Evolutionary conservation across 805 yeast species (phyloP), one percentile per base, ranked within the genome.

Genomic region (Yarrowia sp.): DNA sequence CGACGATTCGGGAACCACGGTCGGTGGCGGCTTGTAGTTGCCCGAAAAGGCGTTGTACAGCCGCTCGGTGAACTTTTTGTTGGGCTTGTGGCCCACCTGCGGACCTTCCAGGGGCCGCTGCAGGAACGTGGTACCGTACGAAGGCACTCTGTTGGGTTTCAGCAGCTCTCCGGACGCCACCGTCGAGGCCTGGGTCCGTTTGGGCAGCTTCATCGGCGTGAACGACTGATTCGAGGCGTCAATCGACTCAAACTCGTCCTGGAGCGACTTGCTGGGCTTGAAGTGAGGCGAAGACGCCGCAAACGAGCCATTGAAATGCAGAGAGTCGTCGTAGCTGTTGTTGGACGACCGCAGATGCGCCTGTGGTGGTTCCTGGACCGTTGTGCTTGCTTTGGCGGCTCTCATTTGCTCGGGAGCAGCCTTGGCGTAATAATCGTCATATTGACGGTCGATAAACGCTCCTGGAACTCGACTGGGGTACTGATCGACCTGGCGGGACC

Each of bases 1-100:
- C 17, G 66, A 61, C 8, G 38, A 46, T 15, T 61, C 50, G 24
- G 58, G 68, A 20, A 67, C 52, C 12, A 67, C 69, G 6, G 69
- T 67, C 9, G 68, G 58, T 0, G 69, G 69, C 12, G 69, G 69
- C 24, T 49, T 60, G 50, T 67, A 67, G 34, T 33, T 60, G 17
- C 69, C 69, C 6, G 64, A 58, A 33, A 58, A 58, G 17, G 64
- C 64, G 50, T 58, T 58, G 40, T 58, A 58, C 1, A 58, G 64
- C 5, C 64, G 39, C 30, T 42, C 64, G 30, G 64, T 58, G 50
- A 58, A 58, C 50, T 43, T 58, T 14, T 52, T 52, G 58, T 38
- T 52, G 43, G 58, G 58, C 24, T 55, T 40, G 10, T 55, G 63
- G 24, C 63, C 38, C 24, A n/a, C 38, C 12, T 15, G n/a, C 9